Evolutionary conservation across 768 basidiomycete species (phyloP).

Genomic region (Hypholoma sublateritium): DNA sequence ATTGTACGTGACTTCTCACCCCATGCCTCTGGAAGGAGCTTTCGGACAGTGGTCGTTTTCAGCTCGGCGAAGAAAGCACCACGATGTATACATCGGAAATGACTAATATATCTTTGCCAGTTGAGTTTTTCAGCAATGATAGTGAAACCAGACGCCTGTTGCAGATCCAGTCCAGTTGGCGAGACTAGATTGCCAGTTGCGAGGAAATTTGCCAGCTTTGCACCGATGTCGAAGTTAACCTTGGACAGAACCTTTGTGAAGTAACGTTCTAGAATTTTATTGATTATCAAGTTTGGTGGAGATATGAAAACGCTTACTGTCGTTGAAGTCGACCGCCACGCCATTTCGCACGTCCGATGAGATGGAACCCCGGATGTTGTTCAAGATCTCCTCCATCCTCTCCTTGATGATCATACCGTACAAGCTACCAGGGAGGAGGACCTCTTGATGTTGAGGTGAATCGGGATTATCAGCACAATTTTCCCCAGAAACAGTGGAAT

Average conservation of each 20-base stretch:
- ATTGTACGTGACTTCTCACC: conserved; percentile 46
- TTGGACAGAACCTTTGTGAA: conserved; percentile 71
- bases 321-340: conserved; percentile 84
- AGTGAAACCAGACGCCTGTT: conserved; percentile 98
- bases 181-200: conserved; percentile 97
- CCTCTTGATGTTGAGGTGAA: conserved; percentile 98
- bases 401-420: conserved; percentile 99
- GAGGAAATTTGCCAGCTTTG: conserved; percentile 89
- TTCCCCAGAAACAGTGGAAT: conserved; percentile 83
- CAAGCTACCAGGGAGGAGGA: conserved; percentile 86
- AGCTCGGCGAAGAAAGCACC: conserved; percentile 99
- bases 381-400: conserved; percentile 87
- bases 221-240: conserved; percentile 90
- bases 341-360: conserved; percentile 71
- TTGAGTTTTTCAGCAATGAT: conserved; percentile 99
- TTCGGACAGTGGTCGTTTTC: conserved; percentile 96
- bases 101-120: conserved; percentile 97
- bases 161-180: conserved; percentile 92
- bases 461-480: conserved; percentile 97
- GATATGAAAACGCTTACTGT: conserved; percentile 52
- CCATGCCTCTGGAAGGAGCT: conserved; percentile 97
- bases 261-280: conserved; percentile 62
- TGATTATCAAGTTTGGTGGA: background rate
- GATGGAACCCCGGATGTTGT: conserved; percentile 69
- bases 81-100: conserved; percentile 98